phyloP scores from a whole-genome alignment of 2,329 filamentous ascomycete species.

The Gnomoniopsis sp. region DNA sequence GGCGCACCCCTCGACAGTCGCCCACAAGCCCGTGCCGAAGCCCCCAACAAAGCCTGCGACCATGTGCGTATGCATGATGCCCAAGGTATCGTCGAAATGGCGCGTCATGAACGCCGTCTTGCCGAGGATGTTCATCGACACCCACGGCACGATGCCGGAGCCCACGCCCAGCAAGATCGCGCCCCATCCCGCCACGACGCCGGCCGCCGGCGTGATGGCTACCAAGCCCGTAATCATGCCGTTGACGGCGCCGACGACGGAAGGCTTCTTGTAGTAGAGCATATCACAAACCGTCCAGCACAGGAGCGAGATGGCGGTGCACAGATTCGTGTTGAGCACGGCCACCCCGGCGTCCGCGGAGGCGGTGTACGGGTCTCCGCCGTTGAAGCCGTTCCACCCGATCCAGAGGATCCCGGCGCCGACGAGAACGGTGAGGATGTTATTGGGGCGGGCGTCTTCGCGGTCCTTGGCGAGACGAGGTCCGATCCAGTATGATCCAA shows the following conservation, averaged over 20 bases:
- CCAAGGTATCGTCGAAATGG: constrained; percentile 25
- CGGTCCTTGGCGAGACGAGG: constrained; percentile 41
- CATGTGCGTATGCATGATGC: constrained; percentile 37
- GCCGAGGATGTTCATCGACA: constrained; percentile 45
- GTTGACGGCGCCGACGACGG: constrained; percentile 46
- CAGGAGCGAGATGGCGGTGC: constrained; percentile 43
- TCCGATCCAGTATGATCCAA: constrained; percentile 44
- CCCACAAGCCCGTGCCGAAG: constrained; percentile 43
- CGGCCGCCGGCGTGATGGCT: constrained; percentile 48
- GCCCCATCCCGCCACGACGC: constrained; percentile 48
- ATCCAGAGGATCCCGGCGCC: constrained; percentile 49
- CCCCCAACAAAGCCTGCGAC: constrained; percentile 43
- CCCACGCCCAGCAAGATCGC: constrained; percentile 44
- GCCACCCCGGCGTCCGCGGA: constrained; percentile 46
- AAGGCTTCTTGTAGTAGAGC: constrained; percentile 45
- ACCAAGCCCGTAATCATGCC: constrained; percentile 52
- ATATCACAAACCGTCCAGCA: constrained; percentile 43
- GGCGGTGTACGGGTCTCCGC: constrained; percentile 49
- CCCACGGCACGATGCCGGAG: constrained; percentile 43
- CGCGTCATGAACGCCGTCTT: constrained; percentile 27
- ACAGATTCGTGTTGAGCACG: constrained; percentile 49
- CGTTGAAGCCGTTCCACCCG: constrained; percentile 52
- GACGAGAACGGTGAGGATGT: constrained; percentile 40
- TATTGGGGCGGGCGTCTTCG: constrained; percentile 43
- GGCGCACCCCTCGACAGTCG: constrained; percentile 40